phyloP scores from a whole-genome alignment of 768 basidiomycete species.

The Aureoboletus auriporus region DNA sequence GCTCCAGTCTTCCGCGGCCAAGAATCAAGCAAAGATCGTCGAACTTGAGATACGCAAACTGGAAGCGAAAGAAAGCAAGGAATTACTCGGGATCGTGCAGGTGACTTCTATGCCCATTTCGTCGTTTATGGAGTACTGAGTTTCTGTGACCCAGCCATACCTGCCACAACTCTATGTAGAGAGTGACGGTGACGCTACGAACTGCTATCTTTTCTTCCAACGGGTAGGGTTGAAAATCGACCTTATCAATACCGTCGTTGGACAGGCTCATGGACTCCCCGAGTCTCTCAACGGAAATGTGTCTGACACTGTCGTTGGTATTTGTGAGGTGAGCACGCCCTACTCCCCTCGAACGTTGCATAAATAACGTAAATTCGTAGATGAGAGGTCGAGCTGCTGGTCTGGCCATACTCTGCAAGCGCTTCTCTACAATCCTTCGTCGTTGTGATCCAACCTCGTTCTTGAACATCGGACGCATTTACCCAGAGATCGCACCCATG shows the following conservation, averaged over 20 bases:
- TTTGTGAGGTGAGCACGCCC: slow-evolving; percentile 71
- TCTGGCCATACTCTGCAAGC: slow-evolving; percentile 80
- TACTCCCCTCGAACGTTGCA: neutral
- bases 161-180: slow-evolving; percentile 88
- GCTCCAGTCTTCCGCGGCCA: slow-evolving; percentile 85
- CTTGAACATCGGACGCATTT: slow-evolving; percentile 78
- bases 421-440: slow-evolving; percentile 81
- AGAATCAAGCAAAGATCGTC: slow-evolving; percentile 85
- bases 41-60: slow-evolving; percentile 86
- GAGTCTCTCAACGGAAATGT: slow-evolving; percentile 80
- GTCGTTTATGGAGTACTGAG: neutral
- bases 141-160: slow-evolving; percentile 58
- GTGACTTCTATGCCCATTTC: slow-evolving; percentile 32
- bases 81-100: slow-evolving; percentile 80
- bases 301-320: slow-evolving; percentile 84
- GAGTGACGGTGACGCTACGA: slow-evolving; percentile 83
- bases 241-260: slow-evolving; percentile 78
- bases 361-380: slow-evolving; percentile 32
- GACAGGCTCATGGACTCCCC: slow-evolving; percentile 78
- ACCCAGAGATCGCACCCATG: slow-evolving; percentile 78
- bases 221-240: slow-evolving; percentile 85
- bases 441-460: slow-evolving; percentile 83
- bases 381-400: slow-evolving; percentile 81
- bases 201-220: slow-evolving; percentile 90
- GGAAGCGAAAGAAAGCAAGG: slow-evolving; percentile 78